Percentiles rank a stretch among this genome's conserved stretches.
Evolutionary conservation across 1,284 basidiomycete genomes (phyloP).

Genomic region (Tylopilus sp.): DNA sequence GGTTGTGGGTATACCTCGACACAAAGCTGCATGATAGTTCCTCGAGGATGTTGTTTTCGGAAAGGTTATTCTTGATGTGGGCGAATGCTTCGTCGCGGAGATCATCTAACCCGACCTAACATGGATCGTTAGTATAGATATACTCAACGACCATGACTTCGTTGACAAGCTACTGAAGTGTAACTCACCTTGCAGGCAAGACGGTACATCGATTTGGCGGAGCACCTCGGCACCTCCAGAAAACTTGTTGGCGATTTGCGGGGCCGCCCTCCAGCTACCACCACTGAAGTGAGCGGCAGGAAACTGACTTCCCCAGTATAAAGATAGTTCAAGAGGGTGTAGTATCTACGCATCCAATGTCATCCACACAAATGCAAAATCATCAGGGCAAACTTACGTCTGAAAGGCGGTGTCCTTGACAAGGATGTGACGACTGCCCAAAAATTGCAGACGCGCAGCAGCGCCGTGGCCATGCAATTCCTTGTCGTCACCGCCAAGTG

Average conservation of each 20-base stretch:
- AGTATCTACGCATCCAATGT: conserved; percentile 31
- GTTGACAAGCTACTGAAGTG: not conserved
- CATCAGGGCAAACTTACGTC: conserved; percentile 29
- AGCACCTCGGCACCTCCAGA: conserved; percentile 30
- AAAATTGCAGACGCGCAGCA: conserved; percentile 14
- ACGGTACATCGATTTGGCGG: conserved; percentile 45
- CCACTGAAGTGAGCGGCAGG: conserved; percentile 33
- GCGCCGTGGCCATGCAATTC: no score
- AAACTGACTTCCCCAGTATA: conserved; percentile 38
- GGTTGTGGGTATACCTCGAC: conserved; percentile 24
- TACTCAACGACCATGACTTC: not conserved
- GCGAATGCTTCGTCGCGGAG: conserved; percentile 35
- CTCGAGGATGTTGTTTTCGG: conserved; percentile 36
- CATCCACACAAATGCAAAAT: no score
- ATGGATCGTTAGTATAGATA: not conserved
- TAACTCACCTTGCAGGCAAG: conserved; percentile 37
- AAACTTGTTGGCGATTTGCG: not conserved
- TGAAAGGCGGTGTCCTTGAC: conserved; percentile 44
- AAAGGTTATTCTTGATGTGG: conserved; percentile 28
- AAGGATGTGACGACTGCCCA: conserved; percentile 32
- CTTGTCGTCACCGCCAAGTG: no score
- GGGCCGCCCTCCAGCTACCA: not conserved
- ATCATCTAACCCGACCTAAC: conserved; percentile 31
- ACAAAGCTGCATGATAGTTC: conserved; percentile 32
- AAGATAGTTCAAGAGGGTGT: conserved; percentile 38